Base-by-base conservation (phyloP, 1,139 yeast species). In the Candida pseudoviswanathii region DNA sequence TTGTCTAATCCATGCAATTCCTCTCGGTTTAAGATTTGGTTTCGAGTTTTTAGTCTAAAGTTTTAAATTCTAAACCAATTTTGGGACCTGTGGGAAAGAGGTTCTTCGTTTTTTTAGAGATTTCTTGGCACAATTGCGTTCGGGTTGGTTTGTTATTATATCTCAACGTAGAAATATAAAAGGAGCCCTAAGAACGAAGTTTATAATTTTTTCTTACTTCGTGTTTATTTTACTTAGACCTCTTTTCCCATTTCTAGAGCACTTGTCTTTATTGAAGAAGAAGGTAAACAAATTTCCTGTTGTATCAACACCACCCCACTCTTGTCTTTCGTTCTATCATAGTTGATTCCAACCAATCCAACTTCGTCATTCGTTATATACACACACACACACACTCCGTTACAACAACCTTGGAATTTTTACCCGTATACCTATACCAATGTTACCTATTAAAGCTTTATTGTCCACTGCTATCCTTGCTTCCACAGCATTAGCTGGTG, bases 401-500 rank as follows among this genome's bases (percentile, higher is more conserved):
- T 31, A 31, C 33, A 5, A 31, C 16, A 31, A 31, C 33, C 33
- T 10, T 10, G 31, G 2, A 31, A 11, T 11, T 31, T 31, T 7
- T 31, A 31, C n/a, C 4, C n/a, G n/a, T 11, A 10, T 10, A 31
- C 33, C n/a, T 10, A 31, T 11, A 22, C 29, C 9, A 9, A 52
- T 55, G 58, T 52, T 49, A 24, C 43, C 57, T 33, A 36, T 53
- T 39, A 47, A 49, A 42, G 44, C 51, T 29, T 51, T 55, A 31
- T 25, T 51, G 34, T 31, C 54, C 10, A 26, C 54, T 26, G 52
- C 54, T 32, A 36, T 51, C 29, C 47, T 54, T 44, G 53, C 52
- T 26, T 44, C 51, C 5, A 34, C 49, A 21, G 73, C 77, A 24
- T 76, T 78, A 50, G 72, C 76, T 51, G 66, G 75, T 21, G 54